Base-by-base conservation (phyloP, 2,329 filamentous ascomycete genomes). In the Epichloe baconii region DNA sequence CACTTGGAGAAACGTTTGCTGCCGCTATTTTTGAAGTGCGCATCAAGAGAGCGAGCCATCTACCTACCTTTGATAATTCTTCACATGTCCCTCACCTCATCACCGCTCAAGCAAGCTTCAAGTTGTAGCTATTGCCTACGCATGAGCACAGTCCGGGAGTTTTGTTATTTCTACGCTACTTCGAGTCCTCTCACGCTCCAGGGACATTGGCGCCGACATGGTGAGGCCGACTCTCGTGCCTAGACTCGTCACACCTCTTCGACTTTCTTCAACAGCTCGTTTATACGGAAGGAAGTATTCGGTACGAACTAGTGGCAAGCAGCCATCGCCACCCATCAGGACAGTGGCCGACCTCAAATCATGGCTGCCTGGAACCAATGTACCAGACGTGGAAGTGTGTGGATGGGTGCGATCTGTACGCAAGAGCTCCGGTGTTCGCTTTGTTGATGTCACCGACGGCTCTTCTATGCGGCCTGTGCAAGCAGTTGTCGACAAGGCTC, bases 361-460 rank as follows among this genome's bases (percentile, higher is more conserved):
- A 35, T 76, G 71, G 67, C 69, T 68, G 41, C 74, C 77, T 2
- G 57, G 65, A 17, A 64, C 69, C 36, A 62, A 69, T 44, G 67
- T 71, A 41, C 58, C 66, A n/a, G 65, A 75, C 59, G 73, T 85
- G 46, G 75, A 76, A 52, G 72, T 95, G 58, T 78, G 85, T 64
- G 91, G 90, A 54, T 91, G 85, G 71, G 77, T 96, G 51, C 80
- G 87, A 56, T 91, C 88, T 4, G 83, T 95, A 54, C 79, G 91
- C 55, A 86, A 88, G 65, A 89, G 94, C 73, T 95, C 96, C 66
- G 78, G 78, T 21, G 75, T 85, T 53, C 83, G 85, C 5, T 97
- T 98, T 69, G 84, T 90, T 49, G 80, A 88, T 53, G 74, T 97
- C 49, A 84, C 85, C 11, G 93, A 98, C 72, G 93, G 93, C 44